These are phyloP conservation scores for Bonnemaisonia californica DNA, from an alignment of 31 red algal genomes.

Conservation along the genomic window DNA sequence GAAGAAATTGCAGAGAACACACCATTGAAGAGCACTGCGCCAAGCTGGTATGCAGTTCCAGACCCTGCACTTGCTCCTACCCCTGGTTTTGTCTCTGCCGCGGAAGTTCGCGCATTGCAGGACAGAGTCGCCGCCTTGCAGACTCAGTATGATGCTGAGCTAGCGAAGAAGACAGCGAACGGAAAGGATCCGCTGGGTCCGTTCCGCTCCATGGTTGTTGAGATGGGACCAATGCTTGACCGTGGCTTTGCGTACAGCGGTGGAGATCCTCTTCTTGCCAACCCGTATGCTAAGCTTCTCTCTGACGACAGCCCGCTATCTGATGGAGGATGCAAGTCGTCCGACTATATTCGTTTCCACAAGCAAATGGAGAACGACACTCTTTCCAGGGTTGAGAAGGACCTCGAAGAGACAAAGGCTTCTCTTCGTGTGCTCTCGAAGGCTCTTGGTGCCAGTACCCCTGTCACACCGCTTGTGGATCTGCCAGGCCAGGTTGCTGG, in stretches of 20 bases:
- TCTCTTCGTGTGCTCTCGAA: conserved; percentile 61
- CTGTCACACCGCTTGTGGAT: conserved; percentile 28
- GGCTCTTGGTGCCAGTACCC: conserved; percentile 58
- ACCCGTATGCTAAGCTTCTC: conserved; percentile 65
- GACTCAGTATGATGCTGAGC: conserved; percentile 48
- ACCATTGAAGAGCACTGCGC: conserved; percentile 67
- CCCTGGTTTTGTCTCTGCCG: conserved; percentile 65
- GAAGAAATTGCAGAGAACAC: conserved; percentile 80
- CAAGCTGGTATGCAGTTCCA: conserved; percentile 82
- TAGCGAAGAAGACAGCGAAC: conserved; percentile 30
- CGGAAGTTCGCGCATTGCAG: conserved; percentile 61
- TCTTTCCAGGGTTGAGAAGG: conserved; percentile 65
- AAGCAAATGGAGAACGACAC: conserved; percentile 73
- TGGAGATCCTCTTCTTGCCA: conserved; percentile 55
- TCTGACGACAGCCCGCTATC: conserved; percentile 43
- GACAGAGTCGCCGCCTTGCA: conserved; percentile 50
- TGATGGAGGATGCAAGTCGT: conserved; percentile 59
- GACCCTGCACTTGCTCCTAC: conserved; percentile 66
- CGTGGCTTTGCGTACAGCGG: conserved; percentile 61
- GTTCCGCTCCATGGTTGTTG: conserved; percentile 56
- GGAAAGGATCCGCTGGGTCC: conserved; percentile 39
- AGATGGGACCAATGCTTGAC: conserved; percentile 59
- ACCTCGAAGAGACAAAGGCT: conserved; percentile 68
- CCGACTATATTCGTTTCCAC: conserved; percentile 64
- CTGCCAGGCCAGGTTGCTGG: conserved; percentile 42